Percentiles rank a stretch among this genome's conserved stretches.
Conservation (phyloP, 176 grass and related monocot species). For the Triticum urartu region DNA sequence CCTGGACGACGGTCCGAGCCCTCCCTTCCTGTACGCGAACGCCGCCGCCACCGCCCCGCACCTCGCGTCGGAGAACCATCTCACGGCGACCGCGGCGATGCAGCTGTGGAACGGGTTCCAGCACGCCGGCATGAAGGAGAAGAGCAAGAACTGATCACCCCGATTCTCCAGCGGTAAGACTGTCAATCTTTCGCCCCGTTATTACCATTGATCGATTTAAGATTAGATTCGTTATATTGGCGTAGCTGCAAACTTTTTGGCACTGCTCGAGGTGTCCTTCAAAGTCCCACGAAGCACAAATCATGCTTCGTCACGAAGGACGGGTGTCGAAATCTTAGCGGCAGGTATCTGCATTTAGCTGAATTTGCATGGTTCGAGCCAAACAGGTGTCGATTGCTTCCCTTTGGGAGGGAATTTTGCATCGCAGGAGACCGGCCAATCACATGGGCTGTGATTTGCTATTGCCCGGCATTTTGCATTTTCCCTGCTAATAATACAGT, state of each 20-base stretch:
- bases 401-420: neutral
- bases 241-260: neutral
- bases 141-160: slow-evolving; percentile 59
- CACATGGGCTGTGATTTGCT: slow-evolving; percentile 34
- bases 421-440: neutral
- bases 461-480: slow-evolving; percentile 21
- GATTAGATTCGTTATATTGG: slow-evolving; percentile 7
- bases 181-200: neutral
- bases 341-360: neutral
- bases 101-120: slow-evolving; percentile 70
- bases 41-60: slow-evolving; percentile 22
- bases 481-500: neutral
- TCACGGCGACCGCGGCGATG: slow-evolving; percentile 39
- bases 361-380: neutral
- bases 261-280: slow-evolving; percentile 34
- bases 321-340: slow-evolving; percentile 27
- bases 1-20: slow-evolving; percentile 55
- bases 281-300: slow-evolving; percentile 12
- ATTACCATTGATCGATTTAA: slow-evolving; percentile 1
- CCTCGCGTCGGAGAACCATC: slow-evolving; percentile 33
- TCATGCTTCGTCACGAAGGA: neutral
- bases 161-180: slow-evolving; percentile 30
- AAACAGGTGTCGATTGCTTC: slow-evolving; percentile 48
- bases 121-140: slow-evolving; percentile 66
- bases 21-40: slow-evolving; percentile 47